Percentiles rank a stretch among this genome's conserved stretches.
Evolutionary conservation across 1,284 basidiomycete genomes (phyloP).

Genomic region (Meira nashicola): DNA sequence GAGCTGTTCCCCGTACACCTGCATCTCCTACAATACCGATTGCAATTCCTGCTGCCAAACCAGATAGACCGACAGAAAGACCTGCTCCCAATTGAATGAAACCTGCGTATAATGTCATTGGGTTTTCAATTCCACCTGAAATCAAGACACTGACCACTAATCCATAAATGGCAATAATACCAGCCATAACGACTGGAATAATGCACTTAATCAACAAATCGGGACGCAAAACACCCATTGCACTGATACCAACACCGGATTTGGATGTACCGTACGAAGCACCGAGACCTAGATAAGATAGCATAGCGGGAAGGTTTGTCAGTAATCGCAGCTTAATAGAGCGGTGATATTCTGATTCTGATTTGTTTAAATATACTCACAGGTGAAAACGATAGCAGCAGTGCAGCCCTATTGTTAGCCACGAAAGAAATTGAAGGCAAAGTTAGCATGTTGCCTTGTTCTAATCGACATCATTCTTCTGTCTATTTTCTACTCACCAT

Average conservation of each 20-base stretch:
- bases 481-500: conserved; percentile 63
- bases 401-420: conserved; percentile 71
- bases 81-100: conserved; percentile 94
- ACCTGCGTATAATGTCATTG: conserved; percentile 67
- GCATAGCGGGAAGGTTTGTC: neutral
- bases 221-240: conserved; percentile 87
- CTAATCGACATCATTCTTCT: neutral
- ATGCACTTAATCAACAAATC: conserved; percentile 98
- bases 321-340: neutral
- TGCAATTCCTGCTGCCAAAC: conserved; percentile 94
- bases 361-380: conserved; percentile 66
- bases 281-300: conserved; percentile 62
- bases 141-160: conserved; percentile 59
- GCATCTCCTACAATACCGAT: conserved; percentile 94
- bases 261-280: conserved; percentile 97
- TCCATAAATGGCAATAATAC: conserved; percentile 78
- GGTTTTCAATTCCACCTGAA: conserved; percentile 55
- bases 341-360: neutral
- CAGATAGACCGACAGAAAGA: conserved; percentile 82
- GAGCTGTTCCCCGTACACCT: conserved; percentile 56
- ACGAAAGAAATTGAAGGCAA: neutral
- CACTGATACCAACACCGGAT: conserved; percentile 94
- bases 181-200: conserved; percentile 97
- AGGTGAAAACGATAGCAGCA: conserved; percentile 93
- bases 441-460: too few relatives aligned